These are phyloP conservation scores for Xylariaceae sp. DNA, from an alignment of 2,329 filamentous ascomycete genomes.

Conservation along the genomic window DNA sequence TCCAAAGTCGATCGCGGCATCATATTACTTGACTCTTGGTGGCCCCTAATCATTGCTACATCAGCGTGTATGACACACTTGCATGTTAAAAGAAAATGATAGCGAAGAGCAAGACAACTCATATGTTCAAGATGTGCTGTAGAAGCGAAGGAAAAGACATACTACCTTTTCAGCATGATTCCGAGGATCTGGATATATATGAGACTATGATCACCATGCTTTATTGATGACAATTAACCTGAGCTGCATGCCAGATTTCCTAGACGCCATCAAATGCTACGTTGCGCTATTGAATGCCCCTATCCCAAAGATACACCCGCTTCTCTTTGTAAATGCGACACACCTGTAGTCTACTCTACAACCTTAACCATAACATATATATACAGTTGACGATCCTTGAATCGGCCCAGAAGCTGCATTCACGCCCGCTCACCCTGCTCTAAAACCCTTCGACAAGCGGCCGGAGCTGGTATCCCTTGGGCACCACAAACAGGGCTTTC, in stretches of 20 bases:
- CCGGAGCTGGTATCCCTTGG: slow-evolving; percentile 53
- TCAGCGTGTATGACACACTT: too few species aligned
- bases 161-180: too few species aligned
- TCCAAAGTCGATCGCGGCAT: too few species aligned
- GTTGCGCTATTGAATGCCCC: background rate
- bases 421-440: slow-evolving; percentile 1
- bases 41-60: too few species aligned
- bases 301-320: background rate
- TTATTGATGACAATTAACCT: background rate
- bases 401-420: too few species aligned
- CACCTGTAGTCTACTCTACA: slow-evolving; percentile 8
- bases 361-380: background rate
- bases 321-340: background rate
- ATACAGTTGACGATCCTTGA: background rate
- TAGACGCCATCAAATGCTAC: slow-evolving; percentile 10
- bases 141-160: too few species aligned
- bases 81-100: too few species aligned
- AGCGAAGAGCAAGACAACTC: too few species aligned
- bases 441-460: slow-evolving; percentile 50
- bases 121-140: too few species aligned
- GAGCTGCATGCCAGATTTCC: background rate
- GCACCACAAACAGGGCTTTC: slow-evolving; percentile 64
- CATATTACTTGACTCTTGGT: too few species aligned
- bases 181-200: too few species aligned
- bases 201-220: too few species aligned